Evolutionary conservation across 345 rosid species (phyloP).

Genomic region (Rhizophora mangle): DNA sequence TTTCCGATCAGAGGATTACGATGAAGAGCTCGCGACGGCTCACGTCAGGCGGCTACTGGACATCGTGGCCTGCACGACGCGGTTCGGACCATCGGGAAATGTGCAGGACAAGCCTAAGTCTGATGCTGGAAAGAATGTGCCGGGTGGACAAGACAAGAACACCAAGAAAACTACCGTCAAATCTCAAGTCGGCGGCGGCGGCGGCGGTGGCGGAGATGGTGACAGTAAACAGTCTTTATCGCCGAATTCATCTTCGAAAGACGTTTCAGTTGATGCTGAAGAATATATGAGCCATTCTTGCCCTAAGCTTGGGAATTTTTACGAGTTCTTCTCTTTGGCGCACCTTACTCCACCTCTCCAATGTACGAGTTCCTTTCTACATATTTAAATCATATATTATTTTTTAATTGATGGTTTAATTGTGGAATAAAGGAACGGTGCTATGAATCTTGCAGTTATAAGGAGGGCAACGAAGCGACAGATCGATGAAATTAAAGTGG

Average conservation of each 20-base stretch:
- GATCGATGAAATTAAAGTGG: conserved; percentile 51
- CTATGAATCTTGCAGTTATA: conserved; percentile 44
- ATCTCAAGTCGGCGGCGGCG: conserved; percentile 3
- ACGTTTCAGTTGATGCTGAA: conserved; percentile 51
- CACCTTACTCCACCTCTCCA: conserved; percentile 91
- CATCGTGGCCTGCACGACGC: conserved; percentile 78
- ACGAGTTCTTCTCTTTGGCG: conserved; percentile 91
- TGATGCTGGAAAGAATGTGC: conserved; percentile 44
- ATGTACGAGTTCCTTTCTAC: conserved; percentile 43
- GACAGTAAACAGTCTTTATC: conserved; percentile 30
- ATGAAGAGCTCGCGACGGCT: conserved; percentile 76
- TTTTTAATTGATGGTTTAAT: background rate
- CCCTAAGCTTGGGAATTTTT: conserved; percentile 84
- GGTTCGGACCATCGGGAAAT: conserved; percentile 60
- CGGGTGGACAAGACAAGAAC: conserved; percentile 34
- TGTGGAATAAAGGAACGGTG: conserved; percentile 1
- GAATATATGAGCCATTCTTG: conserved; percentile 69
- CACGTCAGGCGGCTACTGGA: conserved; percentile 91
- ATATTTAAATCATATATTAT: background rate
- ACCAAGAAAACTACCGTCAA: conserved; percentile 38
- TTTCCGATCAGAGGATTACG: conserved; percentile 61
- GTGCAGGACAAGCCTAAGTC: conserved; percentile 42
- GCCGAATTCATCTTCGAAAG: conserved; percentile 37
- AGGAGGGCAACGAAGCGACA: conserved; percentile 53
- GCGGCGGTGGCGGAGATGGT: background rate